Evolutionary conservation across 257 asterid species (phyloP).

Genomic region (Capsicum rhomboideum): DNA sequence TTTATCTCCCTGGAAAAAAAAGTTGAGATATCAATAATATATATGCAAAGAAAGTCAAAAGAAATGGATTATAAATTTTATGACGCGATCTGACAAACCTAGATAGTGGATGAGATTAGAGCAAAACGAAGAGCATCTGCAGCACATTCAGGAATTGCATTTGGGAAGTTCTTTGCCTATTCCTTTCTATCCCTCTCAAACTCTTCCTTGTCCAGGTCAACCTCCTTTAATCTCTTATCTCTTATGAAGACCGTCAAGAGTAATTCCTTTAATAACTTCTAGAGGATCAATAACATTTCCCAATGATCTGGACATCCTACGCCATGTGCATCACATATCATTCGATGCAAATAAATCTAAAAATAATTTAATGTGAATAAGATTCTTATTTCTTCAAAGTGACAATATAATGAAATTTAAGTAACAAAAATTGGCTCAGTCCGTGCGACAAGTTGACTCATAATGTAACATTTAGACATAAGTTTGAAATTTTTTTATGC

Average conservation of each 20-base stretch:
- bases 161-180: conserved; percentile 51
- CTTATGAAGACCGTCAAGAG: too few relatives aligned
- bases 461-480: too few relatives aligned
- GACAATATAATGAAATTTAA: too few relatives aligned
- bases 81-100: conserved; percentile 28
- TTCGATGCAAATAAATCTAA: conserved; percentile 88
- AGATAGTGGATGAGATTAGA: conserved; percentile 78
- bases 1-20: conserved; percentile 61
- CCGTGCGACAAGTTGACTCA: too few relatives aligned
- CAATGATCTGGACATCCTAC: conserved; percentile 86
- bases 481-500: too few relatives aligned
- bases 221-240: conserved; percentile 80
- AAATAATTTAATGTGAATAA: neutral
- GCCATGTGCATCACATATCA: conserved; percentile 97
- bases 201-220: conserved; percentile 63
- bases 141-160: conserved; percentile 55
- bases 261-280: too few relatives aligned
- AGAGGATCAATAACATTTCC: conserved; percentile 86
- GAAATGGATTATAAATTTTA: neutral
- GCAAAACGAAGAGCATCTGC: conserved; percentile 93
- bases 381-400: neutral
- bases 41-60: neutral
- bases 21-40: neutral
- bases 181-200: conserved; percentile 67
- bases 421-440: too few relatives aligned